Evolutionary conservation across 2,329 filamentous ascomycete genomes (phyloP).

Genomic region (Aspergillus alliaceus): DNA sequence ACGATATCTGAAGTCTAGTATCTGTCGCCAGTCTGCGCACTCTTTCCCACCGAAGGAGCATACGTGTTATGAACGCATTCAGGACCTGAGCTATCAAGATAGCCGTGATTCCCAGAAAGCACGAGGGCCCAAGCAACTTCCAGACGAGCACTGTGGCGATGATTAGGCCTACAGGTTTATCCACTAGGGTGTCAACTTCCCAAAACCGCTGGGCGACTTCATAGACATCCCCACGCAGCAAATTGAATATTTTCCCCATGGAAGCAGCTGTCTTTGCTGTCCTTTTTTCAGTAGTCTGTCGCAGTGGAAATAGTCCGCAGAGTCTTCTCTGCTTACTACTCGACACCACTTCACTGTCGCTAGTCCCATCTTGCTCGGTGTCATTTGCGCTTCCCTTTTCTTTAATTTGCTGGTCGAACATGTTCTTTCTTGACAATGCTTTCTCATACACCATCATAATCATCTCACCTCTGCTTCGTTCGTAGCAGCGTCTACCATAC

Average conservation of each 20-base stretch:
- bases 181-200: conserved; percentile 77
- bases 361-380: conserved; percentile 9
- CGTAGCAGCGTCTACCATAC: conserved; percentile 82
- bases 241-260: conserved; percentile 86
- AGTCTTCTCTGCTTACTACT: conserved; percentile 27
- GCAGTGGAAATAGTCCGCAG: conserved; percentile 24
- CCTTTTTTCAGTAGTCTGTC: conserved; percentile 25
- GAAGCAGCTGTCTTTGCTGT: conserved; percentile 63
- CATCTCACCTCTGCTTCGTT: conserved; percentile 80
- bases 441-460: conserved; percentile 84
- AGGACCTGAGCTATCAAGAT: conserved; percentile 67
- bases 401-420: conserved; percentile 37
- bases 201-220: conserved; percentile 63
- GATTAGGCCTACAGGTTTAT: conserved; percentile 73
- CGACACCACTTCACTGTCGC: conserved; percentile 11
- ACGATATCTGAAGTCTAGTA: conserved; percentile 73
- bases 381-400: conserved; percentile 25
- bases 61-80: conserved; percentile 67
- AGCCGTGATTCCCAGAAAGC: conserved; percentile 70
- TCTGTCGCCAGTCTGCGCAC: conserved; percentile 74
- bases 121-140: conserved; percentile 77
- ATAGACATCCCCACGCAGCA: conserved; percentile 64
- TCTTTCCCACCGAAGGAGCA: conserved; percentile 68
- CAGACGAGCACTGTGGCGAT: conserved; percentile 73
- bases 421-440: conserved; percentile 65